Conservation (phyloP, 1,139 yeast genomes). For the Sporopachydermia cereana region DNA sequence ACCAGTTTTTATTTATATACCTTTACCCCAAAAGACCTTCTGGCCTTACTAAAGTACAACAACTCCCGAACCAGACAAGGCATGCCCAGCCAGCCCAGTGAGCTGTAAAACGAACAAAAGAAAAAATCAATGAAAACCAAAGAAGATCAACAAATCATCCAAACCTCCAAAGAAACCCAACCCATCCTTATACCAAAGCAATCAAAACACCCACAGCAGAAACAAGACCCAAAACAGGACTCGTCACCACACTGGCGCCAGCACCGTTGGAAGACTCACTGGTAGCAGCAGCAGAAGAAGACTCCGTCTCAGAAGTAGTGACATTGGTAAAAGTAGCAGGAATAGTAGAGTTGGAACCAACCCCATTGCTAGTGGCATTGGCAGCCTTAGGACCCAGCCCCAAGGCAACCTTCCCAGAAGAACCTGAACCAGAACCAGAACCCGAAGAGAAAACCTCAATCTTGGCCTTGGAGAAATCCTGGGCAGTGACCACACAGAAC, state of each 20-base stretch:
- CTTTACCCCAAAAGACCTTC: no score
- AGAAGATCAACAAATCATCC: no score
- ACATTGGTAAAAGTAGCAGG: slow-evolving; percentile 4
- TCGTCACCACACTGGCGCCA: neutral
- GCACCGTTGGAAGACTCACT: neutral
- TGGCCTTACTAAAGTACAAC: no score
- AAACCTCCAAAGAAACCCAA: no score
- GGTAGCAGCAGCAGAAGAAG: neutral
- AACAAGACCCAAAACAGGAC: neutral
- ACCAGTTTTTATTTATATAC: no score
- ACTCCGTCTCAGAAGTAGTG: neutral
- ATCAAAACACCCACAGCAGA: neutral
- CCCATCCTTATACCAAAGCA: neutral
- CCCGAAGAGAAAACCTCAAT: slow-evolving; percentile 49
- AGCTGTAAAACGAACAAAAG: no score
- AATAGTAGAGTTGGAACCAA: neutral
- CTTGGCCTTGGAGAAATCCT: slow-evolving; percentile 47
- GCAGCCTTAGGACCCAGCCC: neutral
- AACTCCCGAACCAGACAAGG: no score
- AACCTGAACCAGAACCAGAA: neutral
- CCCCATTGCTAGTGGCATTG: neutral
- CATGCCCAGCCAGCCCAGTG: no score
- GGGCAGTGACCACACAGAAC: slow-evolving; percentile 76
- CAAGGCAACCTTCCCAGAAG: neutral
- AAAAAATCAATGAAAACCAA: no score